phyloP scores from a whole-genome alignment of 2,329 filamentous ascomycete genomes.

The Geosmithia morbida region DNA sequence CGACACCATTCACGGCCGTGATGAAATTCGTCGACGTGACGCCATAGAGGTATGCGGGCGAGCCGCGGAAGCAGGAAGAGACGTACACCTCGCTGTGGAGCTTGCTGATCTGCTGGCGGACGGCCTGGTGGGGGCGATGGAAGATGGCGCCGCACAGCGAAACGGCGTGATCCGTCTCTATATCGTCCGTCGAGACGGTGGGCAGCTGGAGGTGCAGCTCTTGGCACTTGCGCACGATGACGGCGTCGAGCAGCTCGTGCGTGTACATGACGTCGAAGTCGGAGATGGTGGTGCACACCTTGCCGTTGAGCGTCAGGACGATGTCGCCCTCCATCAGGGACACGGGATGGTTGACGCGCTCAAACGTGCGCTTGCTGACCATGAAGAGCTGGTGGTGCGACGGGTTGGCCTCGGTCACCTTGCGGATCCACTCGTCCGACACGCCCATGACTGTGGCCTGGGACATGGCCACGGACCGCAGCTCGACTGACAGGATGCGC shows the following conservation, averaged over 20 bases:
- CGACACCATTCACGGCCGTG: slow-evolving; percentile 81
- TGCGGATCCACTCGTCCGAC: slow-evolving; percentile 86
- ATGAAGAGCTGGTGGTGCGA: slow-evolving; percentile 96
- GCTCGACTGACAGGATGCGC: slow-evolving; percentile 86
- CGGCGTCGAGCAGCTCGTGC: slow-evolving; percentile 65
- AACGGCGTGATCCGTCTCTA: slow-evolving; percentile 85
- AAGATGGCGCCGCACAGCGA: slow-evolving; percentile 92
- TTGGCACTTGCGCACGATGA: slow-evolving; percentile 73
- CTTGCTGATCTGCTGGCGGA: slow-evolving; percentile 93
- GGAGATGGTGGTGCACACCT: slow-evolving; percentile 82
- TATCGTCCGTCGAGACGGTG: slow-evolving; percentile 75
- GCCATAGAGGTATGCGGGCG: slow-evolving; percentile 77
- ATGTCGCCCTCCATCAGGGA: slow-evolving; percentile 82
- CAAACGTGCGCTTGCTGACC: slow-evolving; percentile 78
- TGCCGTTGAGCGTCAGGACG: slow-evolving; percentile 77
- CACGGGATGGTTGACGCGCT: slow-evolving; percentile 31
- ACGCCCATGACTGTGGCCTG: slow-evolving; percentile 97
- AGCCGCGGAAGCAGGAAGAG: slow-evolving; percentile 69
- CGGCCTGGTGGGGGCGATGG: slow-evolving; percentile 88
- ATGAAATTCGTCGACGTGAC: slow-evolving; percentile 96
- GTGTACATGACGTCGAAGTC: slow-evolving; percentile 97
- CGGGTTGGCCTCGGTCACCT: slow-evolving; percentile 77
- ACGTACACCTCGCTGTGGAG: slow-evolving; percentile 95
- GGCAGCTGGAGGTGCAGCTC: slow-evolving; percentile 65
- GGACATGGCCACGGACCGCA: slow-evolving; percentile 90